phyloP scores from a whole-genome alignment of 495 filamentous ascomycete species.

The Aspergillus saccharolyticus region DNA sequence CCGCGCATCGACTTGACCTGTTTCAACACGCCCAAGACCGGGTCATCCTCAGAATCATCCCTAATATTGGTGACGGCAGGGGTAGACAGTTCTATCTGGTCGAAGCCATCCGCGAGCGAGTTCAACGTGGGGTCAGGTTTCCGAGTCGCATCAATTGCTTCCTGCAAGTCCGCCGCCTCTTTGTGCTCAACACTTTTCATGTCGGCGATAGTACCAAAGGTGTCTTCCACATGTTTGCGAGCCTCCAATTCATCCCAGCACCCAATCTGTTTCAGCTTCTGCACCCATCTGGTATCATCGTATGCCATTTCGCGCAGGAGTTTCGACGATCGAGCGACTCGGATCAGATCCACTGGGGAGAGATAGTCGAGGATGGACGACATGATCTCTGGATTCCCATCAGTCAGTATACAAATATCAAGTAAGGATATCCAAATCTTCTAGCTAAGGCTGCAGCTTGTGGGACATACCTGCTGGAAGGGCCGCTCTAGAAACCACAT shows the following conservation, averaged over 20 bases:
- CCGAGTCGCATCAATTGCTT: constrained; percentile 6
- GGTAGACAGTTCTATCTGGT: constrained; percentile 52
- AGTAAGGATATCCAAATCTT: background rate
- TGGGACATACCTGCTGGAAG: constrained; percentile 67
- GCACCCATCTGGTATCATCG: constrained; percentile 94
- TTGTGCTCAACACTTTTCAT: constrained; percentile 49
- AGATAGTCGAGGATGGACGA: constrained; percentile 84
- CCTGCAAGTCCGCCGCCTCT: constrained; percentile 33
- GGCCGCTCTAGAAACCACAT: constrained; percentile 65
- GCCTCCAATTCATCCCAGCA: constrained; percentile 92
- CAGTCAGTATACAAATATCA: constrained; percentile 15
- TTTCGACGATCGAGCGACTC: constrained; percentile 80
- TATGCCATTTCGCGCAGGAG: constrained; percentile 98
- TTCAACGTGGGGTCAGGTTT: constrained; percentile 20
- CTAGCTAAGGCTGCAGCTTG: background rate
- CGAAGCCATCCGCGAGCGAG: constrained; percentile 58
- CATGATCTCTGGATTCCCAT: constrained; percentile 64
- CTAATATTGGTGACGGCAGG: constrained; percentile 15
- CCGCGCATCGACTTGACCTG: constrained; percentile 75
- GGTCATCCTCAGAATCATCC: constrained; percentile 27
- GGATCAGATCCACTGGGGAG: constrained; percentile 73
- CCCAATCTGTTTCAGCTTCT: constrained; percentile 74
- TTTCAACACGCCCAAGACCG: constrained; percentile 60
- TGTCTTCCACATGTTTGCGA: constrained; percentile 68
- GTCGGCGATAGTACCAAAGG: constrained; percentile 61